A percentile compares a stretch with the other conserved stretches of the same genome.
Evolutionary conservation across 2,329 filamentous ascomycete species (phyloP).

Genomic region (Sporothrix euskadiensis): DNA sequence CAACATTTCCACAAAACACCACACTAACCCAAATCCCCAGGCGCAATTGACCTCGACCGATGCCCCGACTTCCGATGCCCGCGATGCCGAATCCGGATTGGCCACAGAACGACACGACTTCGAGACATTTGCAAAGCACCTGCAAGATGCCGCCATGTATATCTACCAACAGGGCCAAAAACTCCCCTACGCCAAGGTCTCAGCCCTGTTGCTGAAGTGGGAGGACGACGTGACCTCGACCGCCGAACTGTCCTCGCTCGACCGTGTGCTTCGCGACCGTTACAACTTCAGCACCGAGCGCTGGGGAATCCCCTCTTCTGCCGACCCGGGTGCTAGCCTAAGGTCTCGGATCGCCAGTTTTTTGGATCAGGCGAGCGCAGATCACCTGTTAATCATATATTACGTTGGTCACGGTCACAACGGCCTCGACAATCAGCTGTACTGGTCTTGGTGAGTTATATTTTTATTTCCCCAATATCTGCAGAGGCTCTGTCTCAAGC

Average conservation of each 20-base stretch:
- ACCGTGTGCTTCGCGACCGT: constrained; percentile 59
- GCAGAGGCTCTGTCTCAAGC: background rate
- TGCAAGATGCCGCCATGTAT: constrained; percentile 68
- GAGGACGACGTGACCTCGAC: constrained; percentile 59
- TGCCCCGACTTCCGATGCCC: constrained; percentile 1
- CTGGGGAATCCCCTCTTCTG: constrained; percentile 61
- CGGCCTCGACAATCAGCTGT: constrained; percentile 60
- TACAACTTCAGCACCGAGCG: constrained; percentile 62
- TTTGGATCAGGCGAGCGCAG: constrained; percentile 57
- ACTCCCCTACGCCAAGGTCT: constrained; percentile 58
- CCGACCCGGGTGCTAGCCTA: constrained; percentile 62
- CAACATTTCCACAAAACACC: background rate
- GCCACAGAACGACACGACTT: constrained; percentile 58
- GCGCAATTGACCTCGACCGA: constrained; percentile 29
- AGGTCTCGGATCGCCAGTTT: constrained; percentile 62
- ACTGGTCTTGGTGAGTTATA: constrained; percentile 64
- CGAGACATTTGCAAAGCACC: constrained; percentile 65
- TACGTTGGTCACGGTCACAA: constrained; percentile 64
- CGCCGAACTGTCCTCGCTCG: constrained; percentile 55
- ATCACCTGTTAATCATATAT: constrained; percentile 65
- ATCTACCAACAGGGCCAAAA: constrained; percentile 64
- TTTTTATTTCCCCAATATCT: constrained; percentile 33
- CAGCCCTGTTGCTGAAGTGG: constrained; percentile 63
- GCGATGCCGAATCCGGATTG: constrained; percentile 31
- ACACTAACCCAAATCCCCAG: constrained; percentile 13